Percentiles rank a stretch among this genome's conserved stretches.
Evolutionary conservation across 805 yeast species (phyloP).

Genomic region (Ogataea zsoltii): DNA sequence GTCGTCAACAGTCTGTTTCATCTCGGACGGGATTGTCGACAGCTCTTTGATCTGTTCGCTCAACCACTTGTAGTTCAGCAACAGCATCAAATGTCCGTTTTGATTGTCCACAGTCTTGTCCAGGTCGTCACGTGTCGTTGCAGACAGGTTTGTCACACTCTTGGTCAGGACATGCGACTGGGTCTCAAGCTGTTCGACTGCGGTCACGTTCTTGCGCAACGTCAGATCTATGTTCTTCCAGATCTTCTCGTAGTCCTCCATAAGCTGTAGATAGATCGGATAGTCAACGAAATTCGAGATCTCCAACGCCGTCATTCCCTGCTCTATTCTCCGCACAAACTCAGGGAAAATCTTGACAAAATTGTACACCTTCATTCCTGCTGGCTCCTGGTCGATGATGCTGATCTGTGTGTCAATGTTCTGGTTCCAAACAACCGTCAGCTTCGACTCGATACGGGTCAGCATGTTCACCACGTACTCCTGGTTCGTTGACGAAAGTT

Average conservation of each 20-base stretch:
- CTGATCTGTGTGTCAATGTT: slow-evolving; percentile 56
- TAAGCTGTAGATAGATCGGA: slow-evolving; percentile 18
- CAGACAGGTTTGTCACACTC: slow-evolving; percentile 5
- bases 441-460: slow-evolving; percentile 51
- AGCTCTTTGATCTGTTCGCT: slow-evolving; percentile 40
- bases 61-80: slow-evolving; percentile 56
- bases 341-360: slow-evolving; percentile 49
- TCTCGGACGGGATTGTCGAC: slow-evolving; percentile 21
- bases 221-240: slow-evolving; percentile 26
- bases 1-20: slow-evolving; percentile 33
- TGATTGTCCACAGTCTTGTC: slow-evolving; percentile 8
- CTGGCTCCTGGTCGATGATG: slow-evolving; percentile 33
- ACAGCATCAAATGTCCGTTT: slow-evolving; percentile 39
- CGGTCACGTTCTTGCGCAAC: slow-evolving; percentile 14
- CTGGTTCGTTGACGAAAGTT: slow-evolving; percentile 53
- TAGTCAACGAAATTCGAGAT: slow-evolving; percentile 14
- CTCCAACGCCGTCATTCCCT: slow-evolving; percentile 20
- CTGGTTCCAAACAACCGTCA: slow-evolving; percentile 57
- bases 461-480: slow-evolving; percentile 59
- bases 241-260: slow-evolving; percentile 21
- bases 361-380: slow-evolving; percentile 37
- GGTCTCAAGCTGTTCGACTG: slow-evolving; percentile 9
- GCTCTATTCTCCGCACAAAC: slow-evolving; percentile 43
- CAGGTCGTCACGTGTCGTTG: not conserved
- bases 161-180: slow-evolving; percentile 7